Evolutionary conservation across 352 stramenopile genomes (phyloP).

Genomic region (Phytophthora hybrid): DNA sequence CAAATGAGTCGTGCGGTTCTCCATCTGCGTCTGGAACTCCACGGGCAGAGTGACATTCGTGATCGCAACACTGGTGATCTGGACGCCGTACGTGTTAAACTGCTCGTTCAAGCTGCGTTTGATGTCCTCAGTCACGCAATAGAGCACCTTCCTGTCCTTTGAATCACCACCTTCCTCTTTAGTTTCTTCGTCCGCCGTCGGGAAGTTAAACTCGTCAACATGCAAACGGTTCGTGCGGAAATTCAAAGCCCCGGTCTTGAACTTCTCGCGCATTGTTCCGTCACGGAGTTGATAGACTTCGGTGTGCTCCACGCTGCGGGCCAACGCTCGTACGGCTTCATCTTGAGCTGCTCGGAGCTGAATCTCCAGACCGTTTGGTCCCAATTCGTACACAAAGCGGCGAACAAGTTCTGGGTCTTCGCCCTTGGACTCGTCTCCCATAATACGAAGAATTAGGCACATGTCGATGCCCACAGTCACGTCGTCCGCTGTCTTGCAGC

Average conservation of each 20-base stretch:
- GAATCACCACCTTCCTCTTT: conserved; percentile 16
- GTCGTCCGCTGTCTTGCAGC: conserved; percentile 87
- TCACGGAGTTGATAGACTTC: conserved; percentile 84
- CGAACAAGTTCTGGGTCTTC: conserved; percentile 84
- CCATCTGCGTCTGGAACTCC: conserved; percentile 72
- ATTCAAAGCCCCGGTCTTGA: conserved; percentile 52
- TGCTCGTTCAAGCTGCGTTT: conserved; percentile 70
- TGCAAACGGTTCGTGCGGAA: conserved; percentile 22
- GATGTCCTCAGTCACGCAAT: conserved; percentile 72
- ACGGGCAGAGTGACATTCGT: conserved; percentile 64
- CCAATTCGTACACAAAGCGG: conserved; percentile 87
- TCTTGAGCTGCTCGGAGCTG: conserved; percentile 81
- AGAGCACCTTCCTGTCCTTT: conserved; percentile 33
- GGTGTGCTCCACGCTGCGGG: conserved; percentile 83
- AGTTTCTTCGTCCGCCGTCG: conserved; percentile 1
- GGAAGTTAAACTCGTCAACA: conserved; percentile 27
- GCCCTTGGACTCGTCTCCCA: conserved; percentile 72
- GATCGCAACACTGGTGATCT: conserved; percentile 74
- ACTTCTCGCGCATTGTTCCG: conserved; percentile 60
- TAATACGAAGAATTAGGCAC: conserved; percentile 84
- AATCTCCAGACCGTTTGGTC: conserved; percentile 77
- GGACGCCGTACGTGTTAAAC: conserved; percentile 72
- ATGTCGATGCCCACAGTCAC: conserved; percentile 89
- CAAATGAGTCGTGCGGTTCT: conserved; percentile 68
- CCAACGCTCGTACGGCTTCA: conserved; percentile 78